Evolutionary conservation across 139 green algal species (phyloP), one percentile per base, ranked within the genome.

Genomic region (Chlorella sp.): DNA sequence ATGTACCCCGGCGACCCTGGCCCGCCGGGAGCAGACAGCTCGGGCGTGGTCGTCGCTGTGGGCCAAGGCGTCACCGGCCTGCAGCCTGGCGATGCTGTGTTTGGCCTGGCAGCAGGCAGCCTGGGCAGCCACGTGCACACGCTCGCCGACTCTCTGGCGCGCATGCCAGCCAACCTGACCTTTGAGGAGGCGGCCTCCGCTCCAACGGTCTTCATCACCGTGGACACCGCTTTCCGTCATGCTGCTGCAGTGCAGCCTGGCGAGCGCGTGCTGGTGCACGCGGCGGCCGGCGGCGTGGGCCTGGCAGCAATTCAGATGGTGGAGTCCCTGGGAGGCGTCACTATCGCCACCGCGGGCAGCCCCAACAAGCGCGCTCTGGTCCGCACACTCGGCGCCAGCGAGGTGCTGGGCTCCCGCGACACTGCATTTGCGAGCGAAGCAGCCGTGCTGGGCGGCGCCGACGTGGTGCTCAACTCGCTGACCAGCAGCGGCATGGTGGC

Each of bases 1-100:
- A 95, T 95, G 93, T 97, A 97, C 82, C 92, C 92, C 9, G 93
- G 93, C 8, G 92, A 97, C 73, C 92, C 93, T 6, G 93, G 93
- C 0, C 71, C 77, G 31, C 92, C 93, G 0, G 91, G 91, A n/a
- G 87, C 80, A 31, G 93, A 97, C 81, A 92, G 86, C 76, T 65
- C 93, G 27, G 93, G 93, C 35, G 86, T 96, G 36, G 88, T 97
- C 56, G 64, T 92, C 35, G 71, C 78, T n/a, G 64, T 67, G 11
- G 84, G 87, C 5, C 21, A 58, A n/a, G 51, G 51, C 42, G 62
- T 78, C 3, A 73, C 38, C 1, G 40, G 48, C 31, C 33, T 81
- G 41, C 29, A 31, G 21, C 67, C 79, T 14, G 92, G 93, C 5
- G 84, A 93, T 31, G 75, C 82, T 2, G 91, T 96, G 50, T 95